Conservation (phyloP, 2,329 filamentous ascomycete species). For the Diaporthe sp. region DNA sequence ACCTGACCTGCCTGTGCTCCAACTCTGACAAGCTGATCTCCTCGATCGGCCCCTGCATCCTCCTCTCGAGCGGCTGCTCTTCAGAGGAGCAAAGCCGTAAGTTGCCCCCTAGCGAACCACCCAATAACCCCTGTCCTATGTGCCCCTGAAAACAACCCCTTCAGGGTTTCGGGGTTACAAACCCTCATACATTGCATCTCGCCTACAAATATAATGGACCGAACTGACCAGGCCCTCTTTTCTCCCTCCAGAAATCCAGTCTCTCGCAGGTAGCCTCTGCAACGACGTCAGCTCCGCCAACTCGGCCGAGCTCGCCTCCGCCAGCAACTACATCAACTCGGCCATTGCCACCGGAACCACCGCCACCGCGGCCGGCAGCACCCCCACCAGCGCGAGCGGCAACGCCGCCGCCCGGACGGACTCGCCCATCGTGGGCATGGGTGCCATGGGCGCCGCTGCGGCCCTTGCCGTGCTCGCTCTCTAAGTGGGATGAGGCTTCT, state of each 20-base stretch:
- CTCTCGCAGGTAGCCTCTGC: slow-evolving; percentile 32
- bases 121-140: not conserved
- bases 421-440: slow-evolving; percentile 31
- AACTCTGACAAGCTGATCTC: slow-evolving; percentile 37
- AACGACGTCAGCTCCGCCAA: slow-evolving; percentile 24
- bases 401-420: slow-evolving; percentile 27
- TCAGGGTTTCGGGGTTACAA: not conserved
- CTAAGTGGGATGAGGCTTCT: not conserved
- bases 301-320: slow-evolving; percentile 34
- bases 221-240: not conserved
- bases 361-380: not conserved
- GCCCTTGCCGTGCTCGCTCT: slow-evolving; percentile 36
- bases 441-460: slow-evolving; percentile 35
- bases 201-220: not conserved
- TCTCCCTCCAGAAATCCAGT: slow-evolving; percentile 23
- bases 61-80: slow-evolving; percentile 33
- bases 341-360: slow-evolving; percentile 28
- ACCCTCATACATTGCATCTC: not conserved
- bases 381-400: slow-evolving; percentile 8
- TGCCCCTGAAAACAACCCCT: no score
- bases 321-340: slow-evolving; percentile 34
- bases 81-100: slow-evolving; percentile 32
- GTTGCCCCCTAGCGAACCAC: slow-evolving; percentile 6
- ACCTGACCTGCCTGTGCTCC: slow-evolving; percentile 45
- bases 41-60: slow-evolving; percentile 41